Evolutionary conservation across 1,284 basidiomycete genomes (phyloP).

Genomic region (Neonothopanus nambi): DNA sequence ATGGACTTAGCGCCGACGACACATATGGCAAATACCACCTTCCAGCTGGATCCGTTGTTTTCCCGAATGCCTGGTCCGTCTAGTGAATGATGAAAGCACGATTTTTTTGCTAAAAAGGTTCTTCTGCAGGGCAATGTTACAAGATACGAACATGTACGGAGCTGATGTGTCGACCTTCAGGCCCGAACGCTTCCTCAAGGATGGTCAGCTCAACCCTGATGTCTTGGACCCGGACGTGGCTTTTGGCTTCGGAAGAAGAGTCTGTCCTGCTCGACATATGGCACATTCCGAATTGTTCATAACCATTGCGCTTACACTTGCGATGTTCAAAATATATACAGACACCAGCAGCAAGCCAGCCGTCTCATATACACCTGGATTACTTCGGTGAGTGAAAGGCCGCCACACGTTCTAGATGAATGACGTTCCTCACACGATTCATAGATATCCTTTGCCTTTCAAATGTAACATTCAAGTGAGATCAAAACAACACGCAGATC

Average conservation of each 20-base stretch:
- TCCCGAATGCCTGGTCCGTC: conserved; percentile 17
- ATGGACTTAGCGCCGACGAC: conserved; percentile 15
- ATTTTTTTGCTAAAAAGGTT: not conserved
- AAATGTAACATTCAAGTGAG: conserved; percentile 9
- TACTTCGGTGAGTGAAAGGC: conserved; percentile 13
- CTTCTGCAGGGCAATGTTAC: conserved; percentile 14
- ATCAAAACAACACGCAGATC: conserved; percentile 6
- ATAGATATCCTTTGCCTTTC: conserved; percentile 15
- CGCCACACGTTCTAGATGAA: not conserved
- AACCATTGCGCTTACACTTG: conserved; percentile 13
- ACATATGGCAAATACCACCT: conserved; percentile 16
- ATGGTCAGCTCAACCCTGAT: conserved; percentile 10
- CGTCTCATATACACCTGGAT: conserved; percentile 10
- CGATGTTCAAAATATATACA: conserved; percentile 10
- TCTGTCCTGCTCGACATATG: conserved; percentile 16
- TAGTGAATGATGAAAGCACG: not conserved
- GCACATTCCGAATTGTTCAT: conserved; percentile 11
- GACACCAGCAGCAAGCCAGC: not conserved
- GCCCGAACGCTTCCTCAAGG: conserved; percentile 16
- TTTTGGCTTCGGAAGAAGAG: conserved; percentile 17
- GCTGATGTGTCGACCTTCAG: conserved; percentile 9
- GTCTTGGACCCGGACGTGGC: conserved; percentile 10
- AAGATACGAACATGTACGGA: conserved; percentile 14
- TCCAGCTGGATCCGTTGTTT: conserved; percentile 16
- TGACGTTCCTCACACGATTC: not conserved